Percentiles rank a stretch among this genome's conserved stretches.
These are phyloP conservation scores for Afroboletus lepidellus DNA, from an alignment of 1,284 basidiomycete genomes.

Conservation along the genomic window DNA sequence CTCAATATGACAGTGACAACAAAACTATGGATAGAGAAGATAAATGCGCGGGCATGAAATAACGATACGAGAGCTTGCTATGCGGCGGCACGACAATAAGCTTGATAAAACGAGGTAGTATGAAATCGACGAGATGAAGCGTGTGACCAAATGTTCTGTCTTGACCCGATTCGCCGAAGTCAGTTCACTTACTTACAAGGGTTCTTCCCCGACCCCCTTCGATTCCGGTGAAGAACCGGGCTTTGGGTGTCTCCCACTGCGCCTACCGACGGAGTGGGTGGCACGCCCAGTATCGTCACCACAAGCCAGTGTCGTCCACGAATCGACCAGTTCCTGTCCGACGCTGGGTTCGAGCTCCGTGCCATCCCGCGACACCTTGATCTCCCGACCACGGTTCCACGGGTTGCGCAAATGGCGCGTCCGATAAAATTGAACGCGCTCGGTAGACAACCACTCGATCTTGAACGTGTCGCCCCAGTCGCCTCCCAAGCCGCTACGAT, in stretches of 20 bases:
- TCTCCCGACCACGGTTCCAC: slow-evolving; percentile 89
- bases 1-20: no score
- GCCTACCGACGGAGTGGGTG: background rate
- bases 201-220: background rate
- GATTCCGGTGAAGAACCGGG: background rate
- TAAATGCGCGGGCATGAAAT: no score
- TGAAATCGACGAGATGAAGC: no score
- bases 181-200: background rate
- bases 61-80: no score
- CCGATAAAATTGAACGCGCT: slow-evolving; percentile 73
- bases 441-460: slow-evolving; percentile 81
- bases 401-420: slow-evolving; percentile 85
- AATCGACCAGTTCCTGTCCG: slow-evolving; percentile 69
- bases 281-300: background rate
- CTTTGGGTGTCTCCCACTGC: slow-evolving; percentile 3
- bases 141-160: no score
- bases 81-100: no score
- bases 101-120: no score
- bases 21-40: no score
- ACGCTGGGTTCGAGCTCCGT: slow-evolving; percentile 88
- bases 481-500: background rate
- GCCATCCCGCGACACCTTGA: slow-evolving; percentile 91
- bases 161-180: background rate
- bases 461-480: slow-evolving; percentile 77
- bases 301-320: slow-evolving; percentile 58